phyloP scores from a whole-genome alignment of 768 basidiomycete species.

The Gloeopeniophorella convolvens region DNA sequence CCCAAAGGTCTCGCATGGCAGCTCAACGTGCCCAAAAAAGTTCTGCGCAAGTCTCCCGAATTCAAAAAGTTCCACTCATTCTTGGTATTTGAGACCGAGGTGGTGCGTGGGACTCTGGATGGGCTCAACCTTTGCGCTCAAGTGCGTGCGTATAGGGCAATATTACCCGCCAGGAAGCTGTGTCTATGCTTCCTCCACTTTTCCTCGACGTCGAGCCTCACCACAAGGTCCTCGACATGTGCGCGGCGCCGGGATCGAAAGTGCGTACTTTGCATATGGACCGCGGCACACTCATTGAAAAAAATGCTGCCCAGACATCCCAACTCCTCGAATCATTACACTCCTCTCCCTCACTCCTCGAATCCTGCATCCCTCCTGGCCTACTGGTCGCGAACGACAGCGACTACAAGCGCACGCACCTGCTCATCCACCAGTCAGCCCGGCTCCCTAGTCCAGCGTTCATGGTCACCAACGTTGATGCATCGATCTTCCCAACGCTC shows the following conservation, averaged over 20 bases:
- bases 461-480: constrained; percentile 95
- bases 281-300: neutral
- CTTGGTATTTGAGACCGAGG: constrained; percentile 96
- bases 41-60: constrained; percentile 78
- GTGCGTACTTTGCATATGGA: constrained; percentile 31
- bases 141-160: constrained; percentile 61
- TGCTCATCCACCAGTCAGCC: constrained; percentile 96
- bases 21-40: constrained; percentile 84
- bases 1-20: constrained; percentile 96
- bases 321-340: constrained; percentile 96
- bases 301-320: constrained; percentile 56
- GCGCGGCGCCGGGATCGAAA: constrained; percentile 97
- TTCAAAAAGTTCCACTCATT: constrained; percentile 96
- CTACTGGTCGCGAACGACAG: constrained; percentile 93
- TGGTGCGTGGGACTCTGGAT: constrained; percentile 44
- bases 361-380: constrained; percentile 70
- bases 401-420: constrained; percentile 88
- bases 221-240: constrained; percentile 95
- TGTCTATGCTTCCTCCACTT: constrained; percentile 98
- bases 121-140: neutral
- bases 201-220: constrained; percentile 93
- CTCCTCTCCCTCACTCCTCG: constrained; percentile 57
- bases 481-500: constrained; percentile 74
- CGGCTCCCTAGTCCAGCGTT: constrained; percentile 86
- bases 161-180: constrained; percentile 92